A percentile compares a stretch with the other conserved stretches of the same genome.
Conservation (phyloP, 768 basidiomycete genomes). For the Leccinum uliginosum region DNA sequence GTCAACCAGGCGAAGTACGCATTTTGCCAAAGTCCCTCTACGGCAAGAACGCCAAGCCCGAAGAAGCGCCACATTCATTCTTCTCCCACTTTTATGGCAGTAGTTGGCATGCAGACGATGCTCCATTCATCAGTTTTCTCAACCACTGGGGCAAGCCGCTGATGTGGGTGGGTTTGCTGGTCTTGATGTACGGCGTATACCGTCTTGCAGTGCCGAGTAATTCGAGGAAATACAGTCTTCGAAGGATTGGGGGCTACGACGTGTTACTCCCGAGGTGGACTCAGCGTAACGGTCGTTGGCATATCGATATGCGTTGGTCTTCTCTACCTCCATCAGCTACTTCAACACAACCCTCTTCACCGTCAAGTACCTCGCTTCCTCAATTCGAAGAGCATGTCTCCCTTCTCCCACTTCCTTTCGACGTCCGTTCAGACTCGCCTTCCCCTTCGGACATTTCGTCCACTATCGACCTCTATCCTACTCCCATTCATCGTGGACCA, state of each 20-base stretch:
- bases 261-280: conserved; percentile 74
- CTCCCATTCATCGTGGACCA: conserved; percentile 35
- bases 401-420: conserved; percentile 62
- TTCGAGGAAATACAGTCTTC: conserved; percentile 55
- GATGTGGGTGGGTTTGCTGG: conserved; percentile 77
- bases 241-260: conserved; percentile 70
- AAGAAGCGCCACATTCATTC: conserved; percentile 85
- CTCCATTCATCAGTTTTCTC: conserved; percentile 93
- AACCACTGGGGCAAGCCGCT: conserved; percentile 82
- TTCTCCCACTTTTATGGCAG: conserved; percentile 98
- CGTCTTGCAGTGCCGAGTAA: conserved; percentile 53
- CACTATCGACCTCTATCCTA: conserved; percentile 38
- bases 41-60: conserved; percentile 87
- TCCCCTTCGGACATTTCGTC: conserved; percentile 46
- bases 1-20: conserved; percentile 67
- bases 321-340: conserved; percentile 40
- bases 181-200: conserved; percentile 68
- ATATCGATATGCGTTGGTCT: conserved; percentile 61
- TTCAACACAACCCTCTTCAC: conserved; percentile 41
- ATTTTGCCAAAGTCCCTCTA: conserved; percentile 96
- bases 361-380: conserved; percentile 45
- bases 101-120: conserved; percentile 98
- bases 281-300: conserved; percentile 67
- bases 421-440: conserved; percentile 54
- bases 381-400: conserved; percentile 47